Conservation (phyloP, 305 asterid species). For the Striga hermonthica region DNA sequence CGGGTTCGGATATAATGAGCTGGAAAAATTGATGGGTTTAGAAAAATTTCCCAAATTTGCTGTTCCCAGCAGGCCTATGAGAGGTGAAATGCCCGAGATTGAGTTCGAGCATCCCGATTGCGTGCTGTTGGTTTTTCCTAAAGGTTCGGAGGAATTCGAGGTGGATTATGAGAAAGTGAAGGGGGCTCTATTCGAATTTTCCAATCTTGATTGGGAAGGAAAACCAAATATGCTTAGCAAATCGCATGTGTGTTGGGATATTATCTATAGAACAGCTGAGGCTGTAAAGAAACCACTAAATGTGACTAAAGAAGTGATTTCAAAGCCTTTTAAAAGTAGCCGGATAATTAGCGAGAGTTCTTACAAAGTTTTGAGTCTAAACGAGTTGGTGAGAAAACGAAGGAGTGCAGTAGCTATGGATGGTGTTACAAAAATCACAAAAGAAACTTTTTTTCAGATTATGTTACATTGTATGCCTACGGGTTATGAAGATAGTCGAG, state of each 20-base stretch:
- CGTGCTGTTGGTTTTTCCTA: conserved; percentile 64
- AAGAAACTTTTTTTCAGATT: conserved; percentile 78
- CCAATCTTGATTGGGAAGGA: conserved; percentile 69
- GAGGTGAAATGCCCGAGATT: conserved; percentile 72
- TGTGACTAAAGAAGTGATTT: conserved; percentile 31
- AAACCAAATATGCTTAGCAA: conserved; percentile 76
- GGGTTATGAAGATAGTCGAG: conserved; percentile 42
- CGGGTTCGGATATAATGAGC: conserved; percentile 64
- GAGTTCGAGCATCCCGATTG: conserved; percentile 96
- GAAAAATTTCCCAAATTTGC: conserved; percentile 41
- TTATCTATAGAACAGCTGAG: conserved; percentile 75
- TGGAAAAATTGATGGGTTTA: conserved; percentile 73
- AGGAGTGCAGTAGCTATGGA: conserved; percentile 99
- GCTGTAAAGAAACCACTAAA: conserved; percentile 57
- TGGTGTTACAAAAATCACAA: conserved; percentile 55
- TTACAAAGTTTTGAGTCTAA: conserved; percentile 53
- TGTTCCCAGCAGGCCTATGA: conserved; percentile 60
- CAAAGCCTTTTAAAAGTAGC: conserved; percentile 47
- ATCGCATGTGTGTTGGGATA: conserved; percentile 85
- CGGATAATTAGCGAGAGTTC: conserved; percentile 46
- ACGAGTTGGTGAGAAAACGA: conserved; percentile 74
- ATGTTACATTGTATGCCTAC: conserved; percentile 84
- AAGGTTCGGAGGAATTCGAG: conserved; percentile 41
- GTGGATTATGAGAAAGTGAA: conserved; percentile 61
- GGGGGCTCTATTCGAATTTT: conserved; percentile 35